These are phyloP conservation scores for Taxillus chinensis DNA, from an alignment of 164 flowering plant genomes.

Conservation along the genomic window DNA sequence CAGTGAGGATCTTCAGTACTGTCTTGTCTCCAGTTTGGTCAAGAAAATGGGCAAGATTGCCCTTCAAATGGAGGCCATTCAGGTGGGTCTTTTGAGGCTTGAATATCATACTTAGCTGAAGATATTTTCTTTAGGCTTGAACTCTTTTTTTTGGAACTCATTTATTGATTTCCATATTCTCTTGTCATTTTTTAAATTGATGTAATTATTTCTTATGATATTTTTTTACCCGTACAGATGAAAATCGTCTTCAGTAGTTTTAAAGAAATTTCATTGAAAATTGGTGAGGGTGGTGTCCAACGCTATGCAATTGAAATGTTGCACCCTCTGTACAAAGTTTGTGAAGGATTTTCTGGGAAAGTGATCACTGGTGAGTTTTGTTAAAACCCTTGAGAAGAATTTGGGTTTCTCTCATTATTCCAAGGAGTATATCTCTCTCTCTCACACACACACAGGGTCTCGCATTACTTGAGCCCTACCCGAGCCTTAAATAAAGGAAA, in stretches of 20 bases:
- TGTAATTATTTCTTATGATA: not conserved
- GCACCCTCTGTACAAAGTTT: conserved; percentile 70
- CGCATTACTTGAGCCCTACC: no score
- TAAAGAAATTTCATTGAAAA: conserved; percentile 23
- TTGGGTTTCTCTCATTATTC: no score
- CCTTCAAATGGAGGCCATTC: conserved; percentile 48
- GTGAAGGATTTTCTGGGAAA: conserved; percentile 86
- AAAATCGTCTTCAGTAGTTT: conserved; percentile 55
- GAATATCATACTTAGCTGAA: no score
- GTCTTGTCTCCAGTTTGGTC: conserved; percentile 51
- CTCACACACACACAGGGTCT: no score
- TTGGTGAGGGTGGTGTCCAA: conserved; percentile 31
- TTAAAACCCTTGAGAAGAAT: not conserved
- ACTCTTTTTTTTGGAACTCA: no score
- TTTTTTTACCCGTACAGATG: conserved; percentile 35
- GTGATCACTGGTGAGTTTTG: conserved; percentile 51
- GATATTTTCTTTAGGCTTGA: no score
- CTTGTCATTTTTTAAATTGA: not conserved
- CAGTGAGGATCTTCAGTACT: conserved; percentile 22
- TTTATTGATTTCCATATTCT: no score
- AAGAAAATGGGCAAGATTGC: conserved; percentile 65
- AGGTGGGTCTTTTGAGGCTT: conserved; percentile 28
- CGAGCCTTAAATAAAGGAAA: no score
- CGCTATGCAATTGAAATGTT: conserved; percentile 48
- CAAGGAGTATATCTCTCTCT: no score